A percentile compares a stretch with the other conserved stretches of the same genome.
Evolutionary conservation across 2,329 filamentous ascomycete species (phyloP).

Genomic region (Boeremia exigua): DNA sequence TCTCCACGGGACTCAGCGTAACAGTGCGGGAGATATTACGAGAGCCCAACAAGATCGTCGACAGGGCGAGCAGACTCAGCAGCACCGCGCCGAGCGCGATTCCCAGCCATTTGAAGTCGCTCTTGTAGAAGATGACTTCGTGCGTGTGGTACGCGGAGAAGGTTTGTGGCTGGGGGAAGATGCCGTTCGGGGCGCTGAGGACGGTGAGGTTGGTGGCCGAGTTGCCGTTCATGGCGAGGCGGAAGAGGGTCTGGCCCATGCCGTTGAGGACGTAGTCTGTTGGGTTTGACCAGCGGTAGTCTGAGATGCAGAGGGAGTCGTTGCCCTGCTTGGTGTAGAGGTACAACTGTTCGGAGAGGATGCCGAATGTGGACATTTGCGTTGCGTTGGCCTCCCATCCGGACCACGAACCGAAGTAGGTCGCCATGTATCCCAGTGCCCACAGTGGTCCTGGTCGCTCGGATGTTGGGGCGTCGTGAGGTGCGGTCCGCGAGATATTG

Average conservation of each 20-base stretch:
- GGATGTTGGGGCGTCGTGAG: not conserved
- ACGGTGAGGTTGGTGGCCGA: conserved; percentile 6
- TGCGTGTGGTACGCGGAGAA: conserved; percentile 3
- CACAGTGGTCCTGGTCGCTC: not conserved
- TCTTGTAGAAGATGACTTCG: conserved; percentile 11
- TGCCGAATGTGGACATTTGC: not conserved
- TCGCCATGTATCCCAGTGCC: not conserved
- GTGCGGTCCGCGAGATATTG: not conserved
- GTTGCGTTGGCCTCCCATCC: conserved; percentile 5
- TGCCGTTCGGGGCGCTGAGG: not conserved
- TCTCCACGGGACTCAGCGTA: not conserved
- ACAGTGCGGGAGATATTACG: not conserved
- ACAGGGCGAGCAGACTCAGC: not conserved
- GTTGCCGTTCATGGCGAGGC: conserved; percentile 2
- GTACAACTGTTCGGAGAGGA: conserved; percentile 2
- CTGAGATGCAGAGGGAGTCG: not conserved
- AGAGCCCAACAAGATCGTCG: not conserved
- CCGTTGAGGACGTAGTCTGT: conserved; percentile 5
- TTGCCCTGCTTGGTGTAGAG: not conserved
- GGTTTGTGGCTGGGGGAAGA: not conserved
- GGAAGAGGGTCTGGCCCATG: conserved; percentile 5
- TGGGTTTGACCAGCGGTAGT: conserved; percentile 1
- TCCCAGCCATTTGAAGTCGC: conserved; percentile 5
- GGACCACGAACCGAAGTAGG: conserved; percentile 1
- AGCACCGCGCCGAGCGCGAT: conserved; percentile 2